Percentiles rank a stretch among this genome's conserved stretches.
These are phyloP conservation scores for Lactuca saligna DNA, from an alignment of 129 eudicot species.

Conservation along the genomic window DNA sequence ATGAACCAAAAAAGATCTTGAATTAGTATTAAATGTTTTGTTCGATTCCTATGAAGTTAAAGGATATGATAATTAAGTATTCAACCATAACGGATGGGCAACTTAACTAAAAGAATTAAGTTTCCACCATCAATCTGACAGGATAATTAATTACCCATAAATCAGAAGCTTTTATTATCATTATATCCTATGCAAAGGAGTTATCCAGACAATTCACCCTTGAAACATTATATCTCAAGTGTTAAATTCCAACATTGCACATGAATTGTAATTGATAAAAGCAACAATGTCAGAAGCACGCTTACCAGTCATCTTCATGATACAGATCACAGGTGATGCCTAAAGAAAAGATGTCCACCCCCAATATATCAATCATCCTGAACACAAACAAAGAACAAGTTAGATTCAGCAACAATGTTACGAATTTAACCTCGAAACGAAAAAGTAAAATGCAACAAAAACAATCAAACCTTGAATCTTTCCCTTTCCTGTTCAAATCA, in stretches of 20 bases:
- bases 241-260: conserved; percentile 3
- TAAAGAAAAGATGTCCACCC: background rate
- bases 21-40: conserved; percentile 1
- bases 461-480: no score
- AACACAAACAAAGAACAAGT: background rate
- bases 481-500: no score
- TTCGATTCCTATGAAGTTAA: background rate
- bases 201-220: background rate
- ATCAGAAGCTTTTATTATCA: background rate
- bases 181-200: conserved; percentile 5
- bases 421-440: background rate
- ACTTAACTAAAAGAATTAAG: no score
- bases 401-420: background rate
- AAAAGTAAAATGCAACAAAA: background rate
- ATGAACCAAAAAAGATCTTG: conserved; percentile 7
- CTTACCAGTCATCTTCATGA: conserved; percentile 13
- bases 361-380: conserved; percentile 4
- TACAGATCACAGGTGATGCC: background rate
- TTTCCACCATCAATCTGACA: no score
- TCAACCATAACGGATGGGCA: background rate
- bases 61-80: conserved; percentile 9
- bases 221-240: conserved; percentile 7
- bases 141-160: no score
- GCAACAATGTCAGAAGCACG: conserved; percentile 6
- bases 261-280: background rate